Percentiles rank a stretch among this genome's conserved stretches.
phyloP scores from a whole-genome alignment of 495 filamentous ascomycete species.

The Evernia prunastri region DNA sequence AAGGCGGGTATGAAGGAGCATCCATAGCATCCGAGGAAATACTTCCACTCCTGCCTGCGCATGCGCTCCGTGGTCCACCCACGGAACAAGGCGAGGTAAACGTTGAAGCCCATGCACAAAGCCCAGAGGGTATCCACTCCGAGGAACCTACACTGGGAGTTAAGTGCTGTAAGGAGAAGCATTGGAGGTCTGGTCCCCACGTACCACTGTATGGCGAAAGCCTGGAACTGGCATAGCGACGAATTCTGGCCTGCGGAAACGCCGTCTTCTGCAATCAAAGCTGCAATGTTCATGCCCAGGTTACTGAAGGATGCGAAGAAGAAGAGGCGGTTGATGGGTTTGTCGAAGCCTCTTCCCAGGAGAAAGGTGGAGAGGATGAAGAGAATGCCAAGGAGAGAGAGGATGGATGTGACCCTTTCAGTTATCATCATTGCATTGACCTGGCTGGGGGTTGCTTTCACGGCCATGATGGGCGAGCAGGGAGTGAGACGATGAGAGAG shows the following conservation, averaged over 20 bases:
- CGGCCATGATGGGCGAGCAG: constrained; percentile 11
- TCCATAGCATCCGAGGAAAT: constrained; percentile 68
- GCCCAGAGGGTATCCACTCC: constrained; percentile 77
- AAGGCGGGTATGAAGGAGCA: constrained; percentile 66
- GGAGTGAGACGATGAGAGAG: background rate
- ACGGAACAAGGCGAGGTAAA: constrained; percentile 78
- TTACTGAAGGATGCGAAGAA: constrained; percentile 86
- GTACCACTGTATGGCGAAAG: constrained; percentile 69
- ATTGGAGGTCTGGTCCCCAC: constrained; percentile 16
- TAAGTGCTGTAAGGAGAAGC: constrained; percentile 15
- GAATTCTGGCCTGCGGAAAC: constrained; percentile 39
- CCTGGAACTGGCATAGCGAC: constrained; percentile 67
- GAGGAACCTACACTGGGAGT: constrained; percentile 53
- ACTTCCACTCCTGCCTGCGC: constrained; percentile 63
- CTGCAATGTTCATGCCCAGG: constrained; percentile 71
- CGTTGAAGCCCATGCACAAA: constrained; percentile 81
- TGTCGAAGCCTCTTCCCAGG: constrained; percentile 54
- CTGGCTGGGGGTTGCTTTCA: constrained; percentile 15
- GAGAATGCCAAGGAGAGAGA: constrained; percentile 65
- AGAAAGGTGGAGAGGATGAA: constrained; percentile 72
- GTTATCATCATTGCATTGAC: constrained; percentile 48
- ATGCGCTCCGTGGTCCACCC: constrained; percentile 64
- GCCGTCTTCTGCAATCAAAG: constrained; percentile 61
- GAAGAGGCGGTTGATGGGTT: constrained; percentile 83
- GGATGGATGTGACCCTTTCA: constrained; percentile 59